Conservation (phyloP, 257 asterid genomes). For the Knoxia roxburghii region DNA sequence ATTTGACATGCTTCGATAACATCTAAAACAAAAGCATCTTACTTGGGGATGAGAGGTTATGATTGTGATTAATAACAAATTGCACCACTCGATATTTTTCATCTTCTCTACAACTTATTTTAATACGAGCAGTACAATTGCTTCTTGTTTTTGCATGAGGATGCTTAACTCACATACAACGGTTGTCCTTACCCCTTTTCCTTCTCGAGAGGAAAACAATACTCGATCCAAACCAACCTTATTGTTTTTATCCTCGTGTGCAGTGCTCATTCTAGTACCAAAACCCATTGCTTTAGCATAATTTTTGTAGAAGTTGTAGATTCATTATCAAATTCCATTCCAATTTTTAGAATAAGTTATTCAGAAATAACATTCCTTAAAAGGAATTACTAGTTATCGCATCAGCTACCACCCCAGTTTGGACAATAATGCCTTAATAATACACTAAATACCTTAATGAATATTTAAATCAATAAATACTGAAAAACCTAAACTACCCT, state of each 20-base stretch:
- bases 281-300: conserved; percentile 11
- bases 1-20: neutral
- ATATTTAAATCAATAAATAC: too few species aligned
- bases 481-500: too few species aligned
- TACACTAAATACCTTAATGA: too few species aligned
- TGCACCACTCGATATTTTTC: too few species aligned
- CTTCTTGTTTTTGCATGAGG: conserved; percentile 2
- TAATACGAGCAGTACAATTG: neutral
- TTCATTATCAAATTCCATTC: conserved; percentile 13
- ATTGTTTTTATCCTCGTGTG: neutral
- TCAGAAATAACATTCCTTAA: neutral
- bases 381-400: neutral
- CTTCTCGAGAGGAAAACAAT: conserved; percentile 4
- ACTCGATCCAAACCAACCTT: neutral
- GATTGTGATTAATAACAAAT: neutral
- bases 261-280: neutral
- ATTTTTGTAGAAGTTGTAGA: neutral
- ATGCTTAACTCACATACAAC: neutral
- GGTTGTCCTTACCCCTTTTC: neutral
- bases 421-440: too few species aligned
- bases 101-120: too few species aligned
- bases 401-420: too few species aligned
- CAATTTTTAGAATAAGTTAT: neutral
- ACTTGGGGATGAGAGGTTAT: neutral
- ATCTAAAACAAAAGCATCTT: too few species aligned